These are phyloP conservation scores for Torrubiellomyces zombiae DNA, from an alignment of 2,329 filamentous ascomycete genomes.

Conservation along the genomic window DNA sequence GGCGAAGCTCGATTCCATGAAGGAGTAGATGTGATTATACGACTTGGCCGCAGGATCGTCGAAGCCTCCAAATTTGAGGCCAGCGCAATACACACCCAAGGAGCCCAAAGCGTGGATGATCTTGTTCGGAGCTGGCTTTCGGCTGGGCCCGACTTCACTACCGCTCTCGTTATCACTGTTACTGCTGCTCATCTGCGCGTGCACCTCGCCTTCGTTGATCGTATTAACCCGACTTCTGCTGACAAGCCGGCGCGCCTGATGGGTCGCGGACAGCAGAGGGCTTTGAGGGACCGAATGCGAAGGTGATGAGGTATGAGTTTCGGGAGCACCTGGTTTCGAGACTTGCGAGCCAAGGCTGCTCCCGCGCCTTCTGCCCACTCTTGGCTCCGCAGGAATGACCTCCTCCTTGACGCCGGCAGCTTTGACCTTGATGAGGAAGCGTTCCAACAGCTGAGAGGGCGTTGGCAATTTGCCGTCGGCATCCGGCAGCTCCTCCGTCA, in stretches of 20 bases:
- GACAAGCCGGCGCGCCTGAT: slow-evolving; percentile 28
- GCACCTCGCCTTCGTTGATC: slow-evolving; percentile 39
- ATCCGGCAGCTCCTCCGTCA: slow-evolving; percentile 57
- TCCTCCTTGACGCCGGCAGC: slow-evolving; percentile 39
- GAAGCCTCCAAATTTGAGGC: slow-evolving; percentile 73
- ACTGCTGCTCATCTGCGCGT: slow-evolving; percentile 38
- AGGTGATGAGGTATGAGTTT: slow-evolving; percentile 34
- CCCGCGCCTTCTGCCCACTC: slow-evolving; percentile 35
- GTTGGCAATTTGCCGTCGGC: slow-evolving; percentile 58
- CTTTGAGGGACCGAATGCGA: slow-evolving; percentile 36
- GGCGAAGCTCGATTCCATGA: slow-evolving; percentile 79
- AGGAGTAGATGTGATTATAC: slow-evolving; percentile 90
- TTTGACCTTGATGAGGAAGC: slow-evolving; percentile 90
- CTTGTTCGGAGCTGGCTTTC: slow-evolving; percentile 58
- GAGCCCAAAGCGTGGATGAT: slow-evolving; percentile 71
- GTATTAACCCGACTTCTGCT: slow-evolving; percentile 39
- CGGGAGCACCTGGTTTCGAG: slow-evolving; percentile 42
- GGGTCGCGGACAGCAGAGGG: slow-evolving; percentile 33
- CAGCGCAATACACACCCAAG: slow-evolving; percentile 61
- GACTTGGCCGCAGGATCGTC: slow-evolving; percentile 61
- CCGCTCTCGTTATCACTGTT: slow-evolving; percentile 69
- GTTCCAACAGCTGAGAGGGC: slow-evolving; percentile 68
- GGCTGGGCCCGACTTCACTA: slow-evolving; percentile 32
- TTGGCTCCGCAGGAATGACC: slow-evolving; percentile 13
- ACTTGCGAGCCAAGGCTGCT: slow-evolving; percentile 56